Evolutionary conservation across 2,329 filamentous ascomycete species (phyloP), one percentile per base, ranked within the genome.

Genomic region (Apiospora koreana): DNA sequence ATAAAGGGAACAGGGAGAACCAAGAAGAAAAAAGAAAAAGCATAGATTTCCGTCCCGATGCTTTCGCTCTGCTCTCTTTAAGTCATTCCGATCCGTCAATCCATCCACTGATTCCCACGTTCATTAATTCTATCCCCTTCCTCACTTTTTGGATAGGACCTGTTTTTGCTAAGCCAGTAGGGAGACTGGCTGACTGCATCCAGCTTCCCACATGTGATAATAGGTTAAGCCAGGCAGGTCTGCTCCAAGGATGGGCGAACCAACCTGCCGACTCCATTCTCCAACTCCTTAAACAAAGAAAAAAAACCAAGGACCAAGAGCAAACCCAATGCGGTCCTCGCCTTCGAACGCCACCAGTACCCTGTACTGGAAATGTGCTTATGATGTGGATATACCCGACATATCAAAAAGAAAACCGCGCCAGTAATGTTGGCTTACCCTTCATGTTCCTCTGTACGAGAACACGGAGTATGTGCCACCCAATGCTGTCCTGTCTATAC

Each of bases 301-400:
- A 46, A 46, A 31, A 28, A 16, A 67, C 31, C 54, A 62, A 58
- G 28, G 28, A 38, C 16, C 65, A 67, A 67, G 28, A 38, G 16
- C 65, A 67, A 67, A 67, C 45, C 42, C 41, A 43, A 67, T 67
- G 42, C 31, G 4, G 42, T 35, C 45, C 54, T 65, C 64, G 64
- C 64, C 43, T 38, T 50, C 8, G 35, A 58, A 71, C 70, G 70
- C 68, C 68, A 67, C 70, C 70, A 71, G 70, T 69, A 69, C 68
- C 67, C 58, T 28, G 70, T 71, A 68, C 68, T 67, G 70, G 65
- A 66, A 25, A 71, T 69, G 67, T 66, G 64, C 54, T 62, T 38
- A 28, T 62, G 54, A 62, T 62, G 54, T 12, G 54, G 21, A 62
- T 62, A 38, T 54, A 38, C 54, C 54, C 54, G 54, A 62, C 54